Conservation (phyloP, 225 moss, liverwort and hornwort species). For the Polytrichum formosum region DNA sequence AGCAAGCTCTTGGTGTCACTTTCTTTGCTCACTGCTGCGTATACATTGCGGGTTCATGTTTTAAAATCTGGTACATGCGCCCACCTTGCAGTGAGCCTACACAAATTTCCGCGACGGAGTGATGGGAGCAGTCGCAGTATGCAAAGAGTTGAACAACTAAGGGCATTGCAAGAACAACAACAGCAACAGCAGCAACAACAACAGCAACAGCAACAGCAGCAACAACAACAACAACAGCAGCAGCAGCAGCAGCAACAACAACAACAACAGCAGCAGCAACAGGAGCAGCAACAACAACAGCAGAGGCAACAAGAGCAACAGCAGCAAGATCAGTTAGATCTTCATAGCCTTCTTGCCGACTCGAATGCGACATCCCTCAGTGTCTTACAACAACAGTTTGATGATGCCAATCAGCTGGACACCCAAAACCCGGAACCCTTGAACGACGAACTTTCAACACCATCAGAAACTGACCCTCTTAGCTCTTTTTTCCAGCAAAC, state of each 20-base stretch:
- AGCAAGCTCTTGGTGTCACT: too few species aligned
- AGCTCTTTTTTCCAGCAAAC: slow-evolving; percentile 79
- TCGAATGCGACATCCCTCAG: slow-evolving; percentile 56
- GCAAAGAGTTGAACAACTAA: slow-evolving; percentile 57
- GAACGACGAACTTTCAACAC: slow-evolving; percentile 61
- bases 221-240: slow-evolving; percentile 31
- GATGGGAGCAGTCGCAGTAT: slow-evolving; percentile 58
- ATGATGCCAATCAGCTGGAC: slow-evolving; percentile 49
- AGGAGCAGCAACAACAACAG: slow-evolving; percentile 34
- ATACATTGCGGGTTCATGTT: too few species aligned
- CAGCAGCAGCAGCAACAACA: slow-evolving; percentile 48
- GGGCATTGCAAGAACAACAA: slow-evolving; percentile 61
- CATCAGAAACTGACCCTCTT: slow-evolving; percentile 62
- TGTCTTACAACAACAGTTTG: slow-evolving; percentile 86
- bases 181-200: slow-evolving; percentile 52
- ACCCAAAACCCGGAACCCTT: slow-evolving; percentile 44
- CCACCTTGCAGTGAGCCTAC: slow-evolving; percentile 50
- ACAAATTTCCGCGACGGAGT: slow-evolving; percentile 58
- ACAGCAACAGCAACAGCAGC: slow-evolving; percentile 26
- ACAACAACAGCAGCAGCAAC: slow-evolving; percentile 46
- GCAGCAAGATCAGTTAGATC: slow-evolving; percentile 68
- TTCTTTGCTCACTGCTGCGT: too few species aligned
- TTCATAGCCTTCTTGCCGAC: slow-evolving; percentile 72
- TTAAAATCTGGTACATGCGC: background rate
- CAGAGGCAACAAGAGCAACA: slow-evolving; percentile 55